Percentiles rank a stretch among this genome's conserved stretches.
Conservation (phyloP, 306 rosid species). For the Canavalia gladiata region DNA sequence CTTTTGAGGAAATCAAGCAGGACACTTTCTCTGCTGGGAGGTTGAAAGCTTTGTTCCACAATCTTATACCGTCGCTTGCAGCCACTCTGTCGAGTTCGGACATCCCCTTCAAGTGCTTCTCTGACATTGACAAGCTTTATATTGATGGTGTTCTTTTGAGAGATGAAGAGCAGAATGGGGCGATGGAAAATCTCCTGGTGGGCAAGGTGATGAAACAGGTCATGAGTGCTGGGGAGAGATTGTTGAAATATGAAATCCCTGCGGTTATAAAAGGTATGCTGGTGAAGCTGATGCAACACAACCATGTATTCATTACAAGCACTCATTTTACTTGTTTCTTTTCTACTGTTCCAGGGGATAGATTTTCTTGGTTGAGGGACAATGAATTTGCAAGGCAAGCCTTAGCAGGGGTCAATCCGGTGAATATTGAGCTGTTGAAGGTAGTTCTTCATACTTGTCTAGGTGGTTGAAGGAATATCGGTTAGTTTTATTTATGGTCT, state of each 20-base stretch:
- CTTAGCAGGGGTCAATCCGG: slow-evolving; percentile 94
- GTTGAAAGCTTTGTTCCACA: slow-evolving; percentile 92
- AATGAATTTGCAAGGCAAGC: slow-evolving; percentile 92
- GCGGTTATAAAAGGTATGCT: slow-evolving; percentile 73
- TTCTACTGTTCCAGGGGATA: slow-evolving; percentile 65
- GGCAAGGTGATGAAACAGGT: slow-evolving; percentile 71
- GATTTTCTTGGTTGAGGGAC: slow-evolving; percentile 90
- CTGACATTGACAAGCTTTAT: slow-evolving; percentile 90
- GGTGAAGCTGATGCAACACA: slow-evolving; percentile 31
- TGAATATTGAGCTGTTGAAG: slow-evolving; percentile 87
- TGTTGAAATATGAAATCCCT: slow-evolving; percentile 85
- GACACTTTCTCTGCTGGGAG: slow-evolving; percentile 85
- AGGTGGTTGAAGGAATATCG: slow-evolving; percentile 7
- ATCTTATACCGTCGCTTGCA: slow-evolving; percentile 83
- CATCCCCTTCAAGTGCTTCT: slow-evolving; percentile 82
- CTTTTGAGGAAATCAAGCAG: slow-evolving; percentile 92
- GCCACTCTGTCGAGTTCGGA: slow-evolving; percentile 83
- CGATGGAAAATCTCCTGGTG: slow-evolving; percentile 45
- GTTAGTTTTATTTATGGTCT: slow-evolving; percentile 21
- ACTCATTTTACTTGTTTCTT: slow-evolving; percentile 6
- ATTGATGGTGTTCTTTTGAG: slow-evolving; percentile 73
- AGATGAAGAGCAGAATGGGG: slow-evolving; percentile 64
- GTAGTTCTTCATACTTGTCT: slow-evolving; percentile 54
- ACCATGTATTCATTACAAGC: slow-evolving; percentile 15
- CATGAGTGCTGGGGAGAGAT: slow-evolving; percentile 60